Evolutionary conservation across 1,284 basidiomycete genomes (phyloP), one percentile per base, ranked within the genome.

Genomic region (Cystobasidium pallidum): DNA sequence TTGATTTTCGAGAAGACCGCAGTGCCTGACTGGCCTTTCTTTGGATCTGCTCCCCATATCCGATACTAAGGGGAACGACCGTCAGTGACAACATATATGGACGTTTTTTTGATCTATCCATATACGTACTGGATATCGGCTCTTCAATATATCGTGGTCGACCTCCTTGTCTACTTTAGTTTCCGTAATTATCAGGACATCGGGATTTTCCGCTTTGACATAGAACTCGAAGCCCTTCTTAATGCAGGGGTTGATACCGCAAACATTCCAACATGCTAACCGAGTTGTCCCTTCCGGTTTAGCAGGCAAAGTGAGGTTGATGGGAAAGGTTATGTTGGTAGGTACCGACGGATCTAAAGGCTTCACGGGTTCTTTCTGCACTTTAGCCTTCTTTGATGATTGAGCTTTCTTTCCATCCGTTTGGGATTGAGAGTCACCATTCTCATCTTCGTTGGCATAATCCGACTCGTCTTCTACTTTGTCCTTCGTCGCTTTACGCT

Each of bases 1-100:
- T 92, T 85, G 77, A 85, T 78, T 79, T 94, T 94, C 10, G 88
- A 91, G 21, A 94, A 84, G 21, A 93, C 85, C 1, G 91, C 91
- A 7, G 88, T 89, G 21, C 92, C 92, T 58, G 89, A 92, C 72
- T 92, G 91, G 7, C 86, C 85, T 81, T 89, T 91, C 15, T 82
- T 83, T 8, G 89, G 75, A 88, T 88, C 4, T 87, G 85, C 73
- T 26, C 77, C 77, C 91, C 91, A 92, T 75, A 87, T 88, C 28
- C 86, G 84, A 78, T 91, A 81, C 17, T 76, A 59, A 1, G 11
- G 24, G 11, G n/a, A 45, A 45, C 11, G n/a, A 8, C 26, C 30
- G 26, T 28, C 26, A 34, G 32, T 19, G 1, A 55, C 2, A 13
- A 28, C 15, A 36, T 13, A 32, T 36, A 34, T 15, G 15, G n/a